Evolutionary conservation across 257 asterid species (phyloP), one percentile per base, ranked within the genome.

Genomic region (Fraxinus pennsylvanica): DNA sequence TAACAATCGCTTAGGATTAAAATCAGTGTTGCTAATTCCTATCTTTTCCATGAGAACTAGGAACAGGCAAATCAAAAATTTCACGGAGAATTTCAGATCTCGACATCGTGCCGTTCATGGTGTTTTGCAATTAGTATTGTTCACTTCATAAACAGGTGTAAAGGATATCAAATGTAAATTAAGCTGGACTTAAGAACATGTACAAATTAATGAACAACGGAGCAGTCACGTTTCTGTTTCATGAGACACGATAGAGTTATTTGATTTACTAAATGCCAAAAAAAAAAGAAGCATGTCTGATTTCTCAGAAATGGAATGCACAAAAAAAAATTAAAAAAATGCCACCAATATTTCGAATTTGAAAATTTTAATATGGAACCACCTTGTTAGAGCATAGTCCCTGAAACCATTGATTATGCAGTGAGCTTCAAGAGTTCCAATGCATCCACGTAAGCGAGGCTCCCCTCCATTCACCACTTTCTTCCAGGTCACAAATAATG

Each of bases 401-500:
- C 74, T 92, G 77, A 93, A 93, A 78, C 99, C 98, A 84, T 79
- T 89, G 74, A 91, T 38, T 79, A 96, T 81, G 86, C 85, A 78
- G 45, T 92, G 94, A 83, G 99, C 91, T 91, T 96, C 96, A 66
- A 96, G 83, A 76, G 99, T 93, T 84, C 99, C 99, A 41, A 96
- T 96, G 95, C 99, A 96, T 68, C 99, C 97, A 70, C 98, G 97
- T 47, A 96, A 45, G 45, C 97, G 96, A 77, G 99, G 97, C 88
- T 96, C 98, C 74, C 92, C 90, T 75, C 97, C 97, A 88, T 93
- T 93, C 83, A 88, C 86, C 80, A 80, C 87, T 83, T 96, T 93
- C 91, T 96, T 92, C 99, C 98, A 96, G 47, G 98, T 93, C 75
- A 96, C 99, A 84, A 96, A 96, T 84, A 93, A 81, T 43, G 99